These are phyloP conservation scores for Vitis cinerea DNA, from an alignment of 164 flowering plant genomes.

Conservation along the genomic window DNA sequence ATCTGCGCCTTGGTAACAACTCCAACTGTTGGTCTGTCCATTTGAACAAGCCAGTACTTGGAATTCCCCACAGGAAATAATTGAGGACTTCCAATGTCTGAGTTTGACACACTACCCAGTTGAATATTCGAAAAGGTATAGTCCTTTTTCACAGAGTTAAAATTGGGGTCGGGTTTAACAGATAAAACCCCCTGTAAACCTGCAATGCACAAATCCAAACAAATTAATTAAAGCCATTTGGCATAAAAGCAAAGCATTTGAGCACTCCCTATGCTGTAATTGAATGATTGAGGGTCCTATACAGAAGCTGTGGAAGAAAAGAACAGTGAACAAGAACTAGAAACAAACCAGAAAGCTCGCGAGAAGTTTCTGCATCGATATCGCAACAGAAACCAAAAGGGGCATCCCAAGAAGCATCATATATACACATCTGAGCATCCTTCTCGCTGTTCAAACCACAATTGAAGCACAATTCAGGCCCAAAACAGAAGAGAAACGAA, in stretches of 20 bases:
- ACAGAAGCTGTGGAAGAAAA: neutral
- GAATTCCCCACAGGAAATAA: slow-evolving; percentile 49
- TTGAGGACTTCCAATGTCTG: slow-evolving; percentile 15
- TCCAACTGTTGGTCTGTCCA: slow-evolving; percentile 60
- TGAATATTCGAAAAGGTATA: slow-evolving; percentile 32
- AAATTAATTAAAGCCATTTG: neutral
- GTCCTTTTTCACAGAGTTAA: slow-evolving; percentile 45
- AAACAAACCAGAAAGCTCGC: slow-evolving; percentile 47
- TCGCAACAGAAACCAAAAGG: slow-evolving; percentile 76
- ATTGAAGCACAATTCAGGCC: neutral
- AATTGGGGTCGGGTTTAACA: slow-evolving; percentile 57
- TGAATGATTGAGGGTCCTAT: neutral
- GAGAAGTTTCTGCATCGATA: slow-evolving; percentile 52
- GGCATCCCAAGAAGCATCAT: slow-evolving; percentile 58
- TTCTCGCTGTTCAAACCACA: slow-evolving; percentile 44
- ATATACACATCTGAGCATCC: slow-evolving; percentile 83
- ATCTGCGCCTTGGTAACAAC: slow-evolving; percentile 77
- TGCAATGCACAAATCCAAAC: slow-evolving; percentile 19
- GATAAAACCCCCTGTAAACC: slow-evolving; percentile 70
- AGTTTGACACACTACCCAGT: slow-evolving; percentile 11
- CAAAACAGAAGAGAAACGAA: neutral
- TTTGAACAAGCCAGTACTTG: slow-evolving; percentile 76
- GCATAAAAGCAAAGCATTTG: too few species aligned
- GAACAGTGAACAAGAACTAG: neutral
- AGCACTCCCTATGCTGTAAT: neutral